These are phyloP conservation scores for Yamadazyma epiphylla DNA, from an alignment of 1,139 yeast species.

Conservation along the genomic window DNA sequence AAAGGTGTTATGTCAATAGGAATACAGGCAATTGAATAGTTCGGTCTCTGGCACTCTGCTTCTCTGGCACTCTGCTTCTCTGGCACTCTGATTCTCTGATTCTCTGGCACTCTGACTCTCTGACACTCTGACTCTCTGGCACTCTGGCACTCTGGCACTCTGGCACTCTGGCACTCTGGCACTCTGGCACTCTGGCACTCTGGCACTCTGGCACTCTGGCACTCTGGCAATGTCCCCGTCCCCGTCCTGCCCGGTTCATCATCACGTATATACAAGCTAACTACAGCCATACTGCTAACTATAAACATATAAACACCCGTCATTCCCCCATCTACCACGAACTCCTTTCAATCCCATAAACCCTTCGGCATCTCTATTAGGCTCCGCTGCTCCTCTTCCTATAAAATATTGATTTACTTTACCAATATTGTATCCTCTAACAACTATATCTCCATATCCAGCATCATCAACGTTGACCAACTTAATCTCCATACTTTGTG, in stretches of 20 bases:
- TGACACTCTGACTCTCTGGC: no score
- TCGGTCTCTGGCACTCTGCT: background rate
- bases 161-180: no score
- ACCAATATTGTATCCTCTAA: constrained; percentile 69
- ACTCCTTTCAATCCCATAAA: constrained; percentile 54
- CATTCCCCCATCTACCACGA: constrained; percentile 61
- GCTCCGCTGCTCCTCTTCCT: constrained; percentile 13
- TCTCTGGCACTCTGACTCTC: no score
- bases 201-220: no score
- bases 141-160: no score
- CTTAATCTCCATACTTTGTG: constrained; percentile 50
- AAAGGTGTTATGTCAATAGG: constrained; percentile 12
- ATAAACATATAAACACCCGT: constrained; percentile 63
- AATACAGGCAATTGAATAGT: background rate
- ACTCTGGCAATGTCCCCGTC: no score
- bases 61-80: no score
- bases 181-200: no score
- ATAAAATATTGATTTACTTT: constrained; percentile 27
- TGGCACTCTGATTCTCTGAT: no score
- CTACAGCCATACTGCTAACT: constrained; percentile 1
- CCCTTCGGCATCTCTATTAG: constrained; percentile 44
- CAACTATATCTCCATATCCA: constrained; percentile 46
- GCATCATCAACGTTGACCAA: constrained; percentile 28
- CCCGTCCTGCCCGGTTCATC: no score
- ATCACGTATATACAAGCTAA: no score